Base-by-base conservation (phyloP, 75 land plant genomes). In the Cunninghamia lanceolata region DNA sequence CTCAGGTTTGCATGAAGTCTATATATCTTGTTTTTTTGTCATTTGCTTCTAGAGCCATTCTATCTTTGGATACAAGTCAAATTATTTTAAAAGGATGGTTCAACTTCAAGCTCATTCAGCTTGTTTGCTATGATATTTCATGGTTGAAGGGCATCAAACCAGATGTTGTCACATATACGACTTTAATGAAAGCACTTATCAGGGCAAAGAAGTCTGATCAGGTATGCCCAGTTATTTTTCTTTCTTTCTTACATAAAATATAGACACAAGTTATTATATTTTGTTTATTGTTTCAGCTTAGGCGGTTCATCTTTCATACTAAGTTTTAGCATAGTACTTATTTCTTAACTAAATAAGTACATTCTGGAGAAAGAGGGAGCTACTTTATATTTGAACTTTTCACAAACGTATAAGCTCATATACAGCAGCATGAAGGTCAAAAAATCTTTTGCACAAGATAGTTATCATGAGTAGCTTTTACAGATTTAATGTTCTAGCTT, bases 141-240 rank as follows among this genome's bases (percentile, higher is more conserved):
- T 84, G 32, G 79, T 13, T 92, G 89, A 86, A 98, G 99, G 94
- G 91, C 82, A 28, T 98, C 87, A 92, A 86, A 70, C 97, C 99
- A 36, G 99, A 98, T 88, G 94, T 94, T 84, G 93, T 98, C 63
- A 98, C 99, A 50, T 98, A 95, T 66, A 98, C 99, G 38, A 98
- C 99, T 42, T 91, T 98, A 52, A 98, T 98, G 99, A 98, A 98
- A 87, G 95, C 94, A 73, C 88, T 95, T 63, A 98, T 98, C 39
- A 94, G 94, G 73, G 99, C 91, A 42, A 92, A 93, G 85, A 94
- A 95, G 84, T 91, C 83, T 91, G 93, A 98, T 40, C 87, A 92
- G 96, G 99, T 97, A 91, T 25, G 11, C 2, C 4, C 28, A 45
- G n/a, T 16, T 56, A 35, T 47, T 52, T 53, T 52, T 14, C 17